Evolutionary conservation across 768 basidiomycete species (phyloP).

Genomic region (Tricholoma matsutake): DNA sequence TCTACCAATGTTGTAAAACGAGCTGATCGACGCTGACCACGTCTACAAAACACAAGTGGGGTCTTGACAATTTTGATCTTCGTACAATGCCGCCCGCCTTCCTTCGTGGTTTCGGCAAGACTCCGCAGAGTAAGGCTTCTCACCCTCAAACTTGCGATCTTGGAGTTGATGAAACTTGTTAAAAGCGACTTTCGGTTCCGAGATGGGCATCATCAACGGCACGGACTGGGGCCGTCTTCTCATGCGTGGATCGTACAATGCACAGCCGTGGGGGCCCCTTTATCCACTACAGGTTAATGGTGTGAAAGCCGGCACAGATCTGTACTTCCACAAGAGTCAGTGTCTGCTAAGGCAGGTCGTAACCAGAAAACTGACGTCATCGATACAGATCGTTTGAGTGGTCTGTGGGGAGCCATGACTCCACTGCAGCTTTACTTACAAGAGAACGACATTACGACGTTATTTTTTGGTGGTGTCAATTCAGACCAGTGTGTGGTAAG

Average conservation of each 20-base stretch:
- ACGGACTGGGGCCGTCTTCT: slow-evolving; percentile 50
- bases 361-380: background rate
- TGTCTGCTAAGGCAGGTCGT: background rate
- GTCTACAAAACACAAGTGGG: slow-evolving; percentile 42
- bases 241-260: slow-evolving; percentile 58
- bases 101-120: slow-evolving; percentile 49
- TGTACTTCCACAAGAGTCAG: slow-evolving; percentile 70
- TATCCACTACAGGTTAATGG: slow-evolving; percentile 54
- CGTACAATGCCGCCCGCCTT: slow-evolving; percentile 59
- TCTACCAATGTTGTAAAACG: slow-evolving; percentile 43
- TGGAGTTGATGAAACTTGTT: background rate
- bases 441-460: slow-evolving; percentile 58
- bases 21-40: too few relatives aligned
- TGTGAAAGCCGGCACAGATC: slow-evolving; percentile 51
- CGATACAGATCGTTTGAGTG: slow-evolving; percentile 49
- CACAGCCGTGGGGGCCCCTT: slow-evolving; percentile 61
- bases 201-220: slow-evolving; percentile 45
- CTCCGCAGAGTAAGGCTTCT: slow-evolving; percentile 43
- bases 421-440: slow-evolving; percentile 59
- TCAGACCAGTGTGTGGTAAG: slow-evolving; percentile 45
- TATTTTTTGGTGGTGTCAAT: slow-evolving; percentile 66
- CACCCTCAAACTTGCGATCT: too few relatives aligned
- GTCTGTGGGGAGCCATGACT: slow-evolving; percentile 62
- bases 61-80: slow-evolving; percentile 62
- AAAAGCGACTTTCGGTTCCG: background rate